Base-by-base conservation (phyloP, 805 yeast genomes). In the Cyberlindnera mississippiensis region DNA sequence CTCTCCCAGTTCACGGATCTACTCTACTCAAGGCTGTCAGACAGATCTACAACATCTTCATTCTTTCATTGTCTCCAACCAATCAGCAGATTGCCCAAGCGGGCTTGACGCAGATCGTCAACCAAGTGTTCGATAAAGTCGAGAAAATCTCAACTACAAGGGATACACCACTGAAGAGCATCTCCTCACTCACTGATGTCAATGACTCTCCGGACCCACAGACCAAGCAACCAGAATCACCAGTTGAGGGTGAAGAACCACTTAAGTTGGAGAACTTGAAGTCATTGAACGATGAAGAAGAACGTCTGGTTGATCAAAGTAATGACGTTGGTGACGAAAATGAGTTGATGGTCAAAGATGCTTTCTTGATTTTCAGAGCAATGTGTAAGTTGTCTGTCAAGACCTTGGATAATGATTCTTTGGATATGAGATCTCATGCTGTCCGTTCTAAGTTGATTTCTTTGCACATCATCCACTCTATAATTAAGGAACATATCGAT, bases 1-100 rank as follows among this genome's bases (percentile, higher is more conserved):
- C 76, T 28, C 72, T 85, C 62, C 85, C 90, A 20, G 87, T 89
- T 16, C 99, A 93, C 58, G 98, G 98, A 2, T 85, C 89, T 8
- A 78, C 90, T 1, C 69, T 93, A 39, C 69, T 93, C 47, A 87
- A 85, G 57, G 97, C 98, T 0, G 82, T 95, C 28, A 78, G 98
- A 62, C 96, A 87, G 56, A 87, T 91, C 20, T 93, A 93, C 67
- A 90, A 89, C 60, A 85, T 95, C 20, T 95, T 91, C 57, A 82
- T 93, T 32, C 74, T 87, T 42, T 88, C 97, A 0, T 70, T 85
- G 45, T 80, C 84, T 15, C 79, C 91, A 3, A 70, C 85, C 19
- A 91, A 89, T 59, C 99, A 93, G 64, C 85, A 89, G 1, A 81
- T 90, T 45, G 98, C 99, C 0, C 98, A 95, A 67, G 98, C 96